Evolutionary conservation across 2,329 filamentous ascomycete species (phyloP).

Genomic region (Pseudogymnoascus sp.): DNA sequence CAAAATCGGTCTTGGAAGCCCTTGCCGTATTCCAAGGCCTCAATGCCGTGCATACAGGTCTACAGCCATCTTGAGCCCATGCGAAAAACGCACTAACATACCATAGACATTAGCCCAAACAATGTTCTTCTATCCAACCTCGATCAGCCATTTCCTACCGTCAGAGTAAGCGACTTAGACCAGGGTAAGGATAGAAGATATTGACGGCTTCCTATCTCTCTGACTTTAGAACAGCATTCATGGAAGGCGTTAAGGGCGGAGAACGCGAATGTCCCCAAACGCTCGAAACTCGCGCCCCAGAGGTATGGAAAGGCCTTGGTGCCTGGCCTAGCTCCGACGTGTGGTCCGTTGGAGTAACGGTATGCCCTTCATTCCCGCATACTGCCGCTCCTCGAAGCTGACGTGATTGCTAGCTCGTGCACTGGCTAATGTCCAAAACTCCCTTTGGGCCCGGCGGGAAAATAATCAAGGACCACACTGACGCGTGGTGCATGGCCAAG

Average conservation of each 20-base stretch:
- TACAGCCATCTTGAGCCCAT: background rate
- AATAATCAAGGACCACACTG: constrained; percentile 17
- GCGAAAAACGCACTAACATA: background rate
- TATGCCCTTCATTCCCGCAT: constrained; percentile 11
- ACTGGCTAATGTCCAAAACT: constrained; percentile 12
- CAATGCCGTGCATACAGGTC: constrained; percentile 8
- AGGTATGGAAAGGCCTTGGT: constrained; percentile 16
- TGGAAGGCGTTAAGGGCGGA: constrained; percentile 10
- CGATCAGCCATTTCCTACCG: constrained; percentile 14
- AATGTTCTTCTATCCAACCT: constrained; percentile 20
- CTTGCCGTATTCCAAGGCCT: background rate
- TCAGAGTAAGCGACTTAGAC: constrained; percentile 20
- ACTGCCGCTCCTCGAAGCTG: constrained; percentile 9
- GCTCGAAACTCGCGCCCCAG: constrained; percentile 10
- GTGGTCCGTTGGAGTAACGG: constrained; percentile 23
- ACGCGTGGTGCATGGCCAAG: constrained; percentile 23
- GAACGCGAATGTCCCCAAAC: constrained; percentile 7
- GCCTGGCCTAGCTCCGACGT: constrained; percentile 21
- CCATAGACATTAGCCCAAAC: constrained; percentile 19
- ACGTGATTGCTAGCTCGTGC: constrained; percentile 17
- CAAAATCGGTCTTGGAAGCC: background rate
- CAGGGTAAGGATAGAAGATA: constrained; percentile 12
- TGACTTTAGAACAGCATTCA: background rate
- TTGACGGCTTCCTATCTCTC: background rate
- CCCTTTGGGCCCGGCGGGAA: constrained; percentile 20